Conservation (phyloP, 2,329 filamentous ascomycete species). For the Cladosporium oxysporum region DNA sequence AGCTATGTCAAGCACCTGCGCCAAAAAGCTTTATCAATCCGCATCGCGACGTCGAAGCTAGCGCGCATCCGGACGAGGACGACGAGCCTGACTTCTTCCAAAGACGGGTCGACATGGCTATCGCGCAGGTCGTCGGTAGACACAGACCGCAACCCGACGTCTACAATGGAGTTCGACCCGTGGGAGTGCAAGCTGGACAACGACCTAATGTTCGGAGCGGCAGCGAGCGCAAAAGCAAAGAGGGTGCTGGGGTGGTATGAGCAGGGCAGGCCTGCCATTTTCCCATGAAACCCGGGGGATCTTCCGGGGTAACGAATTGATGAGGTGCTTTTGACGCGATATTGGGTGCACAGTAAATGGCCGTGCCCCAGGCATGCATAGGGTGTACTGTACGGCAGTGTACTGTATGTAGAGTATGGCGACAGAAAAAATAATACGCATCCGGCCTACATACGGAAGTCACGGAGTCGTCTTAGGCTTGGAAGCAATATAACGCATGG, state of each 20-base stretch:
- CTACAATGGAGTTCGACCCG: not conserved
- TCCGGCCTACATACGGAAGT: not conserved
- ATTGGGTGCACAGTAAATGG: not conserved
- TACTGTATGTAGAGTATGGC: not conserved
- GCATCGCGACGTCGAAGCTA: slow-evolving; percentile 7
- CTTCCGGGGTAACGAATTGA: slow-evolving; percentile 11
- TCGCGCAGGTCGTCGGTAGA: not conserved
- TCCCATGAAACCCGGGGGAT: slow-evolving; percentile 5
- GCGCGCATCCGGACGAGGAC: not conserved
- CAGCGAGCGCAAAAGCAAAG: slow-evolving; percentile 14
- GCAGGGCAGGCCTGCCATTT: not conserved
- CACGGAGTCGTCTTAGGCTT: not conserved
- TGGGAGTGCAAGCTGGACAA: not conserved
- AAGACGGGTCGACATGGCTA: slow-evolving; percentile 3
- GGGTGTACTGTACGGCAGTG: not conserved
- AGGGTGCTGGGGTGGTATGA: not conserved
- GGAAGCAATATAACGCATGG: slow-evolving; percentile 9
- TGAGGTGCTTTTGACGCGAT: not conserved
- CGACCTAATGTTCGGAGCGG: slow-evolving; percentile 11
- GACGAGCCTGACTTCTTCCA: not conserved
- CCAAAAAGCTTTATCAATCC: slow-evolving; percentile 9
- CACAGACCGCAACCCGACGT: not conserved
- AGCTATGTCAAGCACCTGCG: slow-evolving; percentile 9
- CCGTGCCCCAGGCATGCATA: not conserved
- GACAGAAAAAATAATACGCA: not conserved